Evolutionary conservation across 352 stramenopile genomes (phyloP).

Genomic region (Globisporangium nagaii): DNA sequence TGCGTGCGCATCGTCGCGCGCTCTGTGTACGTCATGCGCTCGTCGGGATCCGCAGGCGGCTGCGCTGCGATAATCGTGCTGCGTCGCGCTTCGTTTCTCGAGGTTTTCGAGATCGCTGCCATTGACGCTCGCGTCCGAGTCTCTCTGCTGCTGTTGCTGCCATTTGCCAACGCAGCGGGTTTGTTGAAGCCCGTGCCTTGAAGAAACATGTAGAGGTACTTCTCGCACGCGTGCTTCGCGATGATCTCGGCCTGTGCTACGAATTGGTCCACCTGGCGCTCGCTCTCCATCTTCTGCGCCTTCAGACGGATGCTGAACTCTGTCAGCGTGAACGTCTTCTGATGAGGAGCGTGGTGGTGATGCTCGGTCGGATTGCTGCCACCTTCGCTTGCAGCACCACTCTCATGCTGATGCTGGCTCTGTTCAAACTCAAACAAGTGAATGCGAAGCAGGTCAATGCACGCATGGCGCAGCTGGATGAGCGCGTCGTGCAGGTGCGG

Average conservation of each 20-base stretch:
- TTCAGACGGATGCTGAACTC: conserved; percentile 79
- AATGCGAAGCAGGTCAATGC: conserved; percentile 36
- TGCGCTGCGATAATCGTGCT: conserved; percentile 15
- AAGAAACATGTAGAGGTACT: conserved; percentile 53
- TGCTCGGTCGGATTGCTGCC: background rate
- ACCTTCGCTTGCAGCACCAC: background rate
- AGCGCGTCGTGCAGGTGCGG: conserved; percentile 78
- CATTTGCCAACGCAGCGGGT: background rate
- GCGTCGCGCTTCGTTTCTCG: conserved; percentile 8
- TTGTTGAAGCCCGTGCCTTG: conserved; percentile 56
- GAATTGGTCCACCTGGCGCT: conserved; percentile 55
- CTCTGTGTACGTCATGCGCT: conserved; percentile 94
- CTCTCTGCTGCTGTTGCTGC: background rate
- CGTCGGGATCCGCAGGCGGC: conserved; percentile 20
- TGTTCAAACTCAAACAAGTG: conserved; percentile 42
- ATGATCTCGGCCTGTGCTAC: conserved; percentile 48
- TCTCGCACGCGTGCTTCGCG: conserved; percentile 57
- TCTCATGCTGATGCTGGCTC: background rate
- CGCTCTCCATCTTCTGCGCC: conserved; percentile 56
- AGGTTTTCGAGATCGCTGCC: conserved; percentile 7
- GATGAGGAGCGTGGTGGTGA: conserved; percentile 14
- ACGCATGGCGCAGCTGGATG: conserved; percentile 57
- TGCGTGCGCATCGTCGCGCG: conserved; percentile 87
- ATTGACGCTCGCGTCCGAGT: background rate
- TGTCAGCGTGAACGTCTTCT: conserved; percentile 69